Base-by-base conservation (phyloP, 257 asterid species). In the Thymus mandschuricus region DNA sequence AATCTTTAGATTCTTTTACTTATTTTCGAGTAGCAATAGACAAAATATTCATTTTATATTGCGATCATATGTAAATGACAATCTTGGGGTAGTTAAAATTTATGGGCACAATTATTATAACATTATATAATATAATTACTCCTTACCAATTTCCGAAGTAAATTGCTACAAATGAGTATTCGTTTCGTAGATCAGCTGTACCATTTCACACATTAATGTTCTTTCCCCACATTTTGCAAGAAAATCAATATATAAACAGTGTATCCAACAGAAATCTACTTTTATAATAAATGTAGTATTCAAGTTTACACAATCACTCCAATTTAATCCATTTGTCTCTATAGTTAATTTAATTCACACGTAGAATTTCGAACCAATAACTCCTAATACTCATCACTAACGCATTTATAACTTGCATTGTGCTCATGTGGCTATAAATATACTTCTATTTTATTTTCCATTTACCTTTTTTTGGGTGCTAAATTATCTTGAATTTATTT, bases 281-380 rank as follows among this genome's bases (percentile, higher is more conserved):
- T 21, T 70, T 60, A 59, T 66, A 75, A 66, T 79, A 79, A 79
- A 79, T 79, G 80, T 65, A 1, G 78, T 79, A 79, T 70, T 75
- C 34, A 78, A 69, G 83, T 79, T 70, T 44, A 66, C 8, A 66
- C 64, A 65, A 66, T 76, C 69, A 71, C 74, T 75, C 69, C 84
- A 75, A 76, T 72, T 76, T 56, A 80, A 75, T 29, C 48, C 59
- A 45, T 21, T 28, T 66, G 75, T 60, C 80, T 75, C 64, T 55
- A 60, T 55, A 78, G 29, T 73, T 68, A 68, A 73, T 78, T 21
- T 21, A 51, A 38, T 34, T 11, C 70, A 41, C 66, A 59, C 21
- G 21, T 60, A 51, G 51, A 55, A 63, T 61, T 55, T 72, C 72
- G 71, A 69, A 70, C 54, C 72, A 67, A 72, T 43, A 58, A 13